phyloP scores from a whole-genome alignment of 768 basidiomycete species.

The Agrocybe pediades region DNA sequence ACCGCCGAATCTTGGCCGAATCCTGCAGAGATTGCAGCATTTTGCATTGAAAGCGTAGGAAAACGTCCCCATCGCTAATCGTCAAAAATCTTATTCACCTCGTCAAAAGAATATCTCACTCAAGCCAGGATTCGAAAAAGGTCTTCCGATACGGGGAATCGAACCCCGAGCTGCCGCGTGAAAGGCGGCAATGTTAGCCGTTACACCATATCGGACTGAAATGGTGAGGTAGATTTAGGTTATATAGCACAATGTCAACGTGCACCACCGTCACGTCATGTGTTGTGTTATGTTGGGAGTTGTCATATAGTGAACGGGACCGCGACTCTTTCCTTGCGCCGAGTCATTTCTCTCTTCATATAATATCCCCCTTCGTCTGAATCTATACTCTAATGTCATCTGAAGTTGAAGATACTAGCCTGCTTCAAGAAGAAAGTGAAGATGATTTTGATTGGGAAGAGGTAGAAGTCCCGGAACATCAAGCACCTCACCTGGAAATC shows the following conservation, averaged over 20 bases:
- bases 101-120: too few relatives aligned
- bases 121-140: too few relatives aligned
- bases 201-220: slow-evolving; percentile 50
- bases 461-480: slow-evolving; percentile 58
- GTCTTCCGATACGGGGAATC: slow-evolving; percentile 45
- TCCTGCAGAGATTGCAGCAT: too few relatives aligned
- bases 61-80: too few relatives aligned
- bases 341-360: too few relatives aligned
- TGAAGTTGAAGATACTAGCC: slow-evolving; percentile 15
- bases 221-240: neutral
- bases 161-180: slow-evolving; percentile 59
- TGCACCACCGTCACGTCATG: slow-evolving; percentile 6
- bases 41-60: too few relatives aligned
- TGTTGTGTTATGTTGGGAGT: slow-evolving; percentile 1
- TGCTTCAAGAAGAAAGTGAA: slow-evolving; percentile 45
- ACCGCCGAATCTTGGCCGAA: too few relatives aligned
- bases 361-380: too few relatives aligned
- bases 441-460: slow-evolving; percentile 86
- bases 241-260: too few relatives aligned
- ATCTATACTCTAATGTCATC: slow-evolving; percentile 16
- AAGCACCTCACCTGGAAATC: slow-evolving; percentile 61
- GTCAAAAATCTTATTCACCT: too few relatives aligned
- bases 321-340: too few relatives aligned
- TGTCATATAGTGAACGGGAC: neutral
- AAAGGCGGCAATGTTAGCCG: slow-evolving; percentile 66